Percentiles rank a stretch among this genome's conserved stretches.
Evolutionary conservation across 176 grass and related monocot genomes (phyloP).

Genomic region (Bonia amplexicaulis): DNA sequence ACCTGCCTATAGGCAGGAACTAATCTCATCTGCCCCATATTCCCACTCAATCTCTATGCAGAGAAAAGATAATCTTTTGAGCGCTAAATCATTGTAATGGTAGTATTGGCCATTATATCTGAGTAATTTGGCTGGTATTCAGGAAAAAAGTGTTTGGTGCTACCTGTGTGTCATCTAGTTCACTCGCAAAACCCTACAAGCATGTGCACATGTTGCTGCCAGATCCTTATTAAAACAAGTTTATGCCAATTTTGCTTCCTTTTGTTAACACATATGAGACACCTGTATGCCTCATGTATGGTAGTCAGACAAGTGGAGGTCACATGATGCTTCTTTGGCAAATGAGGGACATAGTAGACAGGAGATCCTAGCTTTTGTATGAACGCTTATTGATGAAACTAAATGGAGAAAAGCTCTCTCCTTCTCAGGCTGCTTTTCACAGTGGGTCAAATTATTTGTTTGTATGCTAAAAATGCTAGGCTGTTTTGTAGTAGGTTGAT

Average conservation of each 20-base stretch:
- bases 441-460: neutral
- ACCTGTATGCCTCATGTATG: neutral
- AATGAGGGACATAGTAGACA: neutral
- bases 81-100: constrained; percentile 1
- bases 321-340: neutral
- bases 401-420: neutral
- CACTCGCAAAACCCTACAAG: neutral
- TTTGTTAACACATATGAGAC: neutral
- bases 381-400: neutral
- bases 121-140: neutral
- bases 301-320: neutral
- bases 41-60: neutral
- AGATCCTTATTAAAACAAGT: constrained; percentile 21
- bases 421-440: neutral
- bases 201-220: constrained; percentile 11
- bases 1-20: neutral
- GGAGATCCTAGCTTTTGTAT: neutral
- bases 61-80: neutral
- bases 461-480: neutral
- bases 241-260: neutral
- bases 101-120: constrained; percentile 3
- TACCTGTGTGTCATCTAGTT: neutral
- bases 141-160: neutral
- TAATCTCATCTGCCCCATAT: neutral
- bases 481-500: neutral